phyloP scores from a whole-genome alignment of 148 eudicot genomes.

The Camellia granthamiana region DNA sequence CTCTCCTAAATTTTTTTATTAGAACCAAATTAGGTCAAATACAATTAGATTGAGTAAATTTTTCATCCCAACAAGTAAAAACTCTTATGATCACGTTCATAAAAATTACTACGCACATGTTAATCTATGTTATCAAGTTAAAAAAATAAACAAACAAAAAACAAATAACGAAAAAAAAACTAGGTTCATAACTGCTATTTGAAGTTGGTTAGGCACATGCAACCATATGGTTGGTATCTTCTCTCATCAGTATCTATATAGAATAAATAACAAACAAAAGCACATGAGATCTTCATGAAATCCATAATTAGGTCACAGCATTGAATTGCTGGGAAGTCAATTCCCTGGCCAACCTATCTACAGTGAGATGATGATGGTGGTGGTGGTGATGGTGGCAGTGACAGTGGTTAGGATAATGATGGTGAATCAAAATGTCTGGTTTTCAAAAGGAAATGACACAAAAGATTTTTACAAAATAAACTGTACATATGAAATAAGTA shows the following conservation, averaged over 20 bases:
- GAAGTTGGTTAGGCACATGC: neutral
- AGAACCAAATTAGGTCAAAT: too few species aligned
- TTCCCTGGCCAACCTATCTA: neutral
- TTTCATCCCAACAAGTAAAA: too few species aligned
- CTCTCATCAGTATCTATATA: neutral
- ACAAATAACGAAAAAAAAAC: too few species aligned
- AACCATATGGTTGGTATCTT: neutral
- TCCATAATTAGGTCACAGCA: neutral
- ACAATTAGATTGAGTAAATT: too few species aligned
- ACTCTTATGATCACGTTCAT: too few species aligned
- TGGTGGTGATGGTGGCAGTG: neutral
- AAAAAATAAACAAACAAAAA: too few species aligned
- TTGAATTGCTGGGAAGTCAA: neutral
- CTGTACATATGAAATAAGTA: too few species aligned
- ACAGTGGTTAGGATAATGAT: neutral
- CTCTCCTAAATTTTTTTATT: too few species aligned
- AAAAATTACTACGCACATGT: too few species aligned
- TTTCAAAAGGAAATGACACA: neutral
- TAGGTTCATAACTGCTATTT: neutral
- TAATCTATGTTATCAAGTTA: too few species aligned
- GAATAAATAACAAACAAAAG: neutral
- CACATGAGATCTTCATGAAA: neutral
- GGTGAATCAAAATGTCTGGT: neutral
- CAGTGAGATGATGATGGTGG: neutral
- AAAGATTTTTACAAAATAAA: too few species aligned